phyloP scores from a whole-genome alignment of 371 early-diverging fungal genomes.

The Mucor sp. region DNA sequence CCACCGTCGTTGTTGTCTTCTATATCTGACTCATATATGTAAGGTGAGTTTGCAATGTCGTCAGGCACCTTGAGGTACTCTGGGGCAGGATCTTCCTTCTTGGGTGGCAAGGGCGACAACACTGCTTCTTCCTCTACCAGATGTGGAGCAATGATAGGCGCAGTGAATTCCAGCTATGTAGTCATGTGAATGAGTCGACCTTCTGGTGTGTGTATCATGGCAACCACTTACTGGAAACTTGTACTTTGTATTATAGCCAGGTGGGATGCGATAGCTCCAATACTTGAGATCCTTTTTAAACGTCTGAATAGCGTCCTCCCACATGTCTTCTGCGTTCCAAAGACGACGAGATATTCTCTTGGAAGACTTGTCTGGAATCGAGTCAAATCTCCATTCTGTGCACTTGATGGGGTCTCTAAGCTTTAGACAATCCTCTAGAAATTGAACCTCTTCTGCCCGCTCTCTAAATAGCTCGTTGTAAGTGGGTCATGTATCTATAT shows the following conservation, averaged over 20 bases:
- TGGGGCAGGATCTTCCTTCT: background rate
- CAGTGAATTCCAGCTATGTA: constrained; percentile 12
- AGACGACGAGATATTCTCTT: constrained; percentile 11
- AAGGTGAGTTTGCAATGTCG: background rate
- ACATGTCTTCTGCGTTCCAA: constrained; percentile 21
- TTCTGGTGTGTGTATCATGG: background rate
- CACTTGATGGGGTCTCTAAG: constrained; percentile 8
- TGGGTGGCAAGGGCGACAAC: background rate
- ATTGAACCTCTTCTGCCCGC: constrained; percentile 16
- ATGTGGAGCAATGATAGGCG: constrained; percentile 7
- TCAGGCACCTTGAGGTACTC: background rate
- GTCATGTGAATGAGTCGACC: too few species aligned
- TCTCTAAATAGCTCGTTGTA: constrained; percentile 2
- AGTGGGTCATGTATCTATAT: background rate
- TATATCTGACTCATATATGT: background rate
- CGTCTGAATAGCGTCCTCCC: constrained; percentile 25
- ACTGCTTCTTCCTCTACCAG: constrained; percentile 9
- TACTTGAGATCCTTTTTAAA: constrained; percentile 31
- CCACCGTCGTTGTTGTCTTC: background rate
- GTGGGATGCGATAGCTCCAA: constrained; percentile 35
- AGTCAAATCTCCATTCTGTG: constrained; percentile 27
- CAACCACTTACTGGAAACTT: constrained; percentile 14
- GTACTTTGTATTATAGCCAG: constrained; percentile 21
- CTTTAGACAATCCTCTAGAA: constrained; percentile 23
- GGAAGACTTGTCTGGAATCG: constrained; percentile 25